A percentile compares a stretch with the other conserved stretches of the same genome.
phyloP scores from a whole-genome alignment of 139 green algal genomes.

The Coccomyxa sp. region DNA sequence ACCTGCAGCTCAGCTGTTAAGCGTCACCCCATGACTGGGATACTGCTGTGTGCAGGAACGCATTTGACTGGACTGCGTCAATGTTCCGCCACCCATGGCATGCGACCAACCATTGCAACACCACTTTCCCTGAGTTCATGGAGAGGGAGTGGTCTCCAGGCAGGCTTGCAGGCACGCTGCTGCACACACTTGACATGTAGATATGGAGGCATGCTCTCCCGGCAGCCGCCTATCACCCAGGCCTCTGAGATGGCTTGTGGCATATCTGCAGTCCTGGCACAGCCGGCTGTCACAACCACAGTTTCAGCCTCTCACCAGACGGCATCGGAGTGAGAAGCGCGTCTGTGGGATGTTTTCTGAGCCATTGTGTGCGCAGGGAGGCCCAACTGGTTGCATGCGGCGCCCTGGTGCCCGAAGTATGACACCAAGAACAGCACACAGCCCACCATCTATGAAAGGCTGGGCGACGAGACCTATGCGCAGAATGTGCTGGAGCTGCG shows the following conservation, averaged over 20 bases:
- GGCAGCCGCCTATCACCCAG: too few relatives aligned
- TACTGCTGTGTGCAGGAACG: neutral
- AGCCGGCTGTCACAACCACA: too few relatives aligned
- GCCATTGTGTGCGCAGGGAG: neutral
- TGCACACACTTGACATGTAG: too few relatives aligned
- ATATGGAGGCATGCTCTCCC: too few relatives aligned
- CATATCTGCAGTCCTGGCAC: too few relatives aligned
- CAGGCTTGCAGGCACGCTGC: neutral
- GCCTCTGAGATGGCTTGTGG: too few relatives aligned
- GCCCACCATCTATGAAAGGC: neutral
- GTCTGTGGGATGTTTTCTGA: too few relatives aligned
- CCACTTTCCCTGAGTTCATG: neutral
- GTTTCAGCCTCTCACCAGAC: too few relatives aligned
- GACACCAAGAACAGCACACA: neutral
- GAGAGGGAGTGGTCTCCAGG: neutral
- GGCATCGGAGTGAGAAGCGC: too few relatives aligned
- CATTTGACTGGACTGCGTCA: neutral
- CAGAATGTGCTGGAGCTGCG: neutral
- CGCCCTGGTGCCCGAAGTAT: conserved; percentile 1
- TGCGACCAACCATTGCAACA: neutral
- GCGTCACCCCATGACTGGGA: neutral
- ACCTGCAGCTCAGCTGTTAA: neutral
- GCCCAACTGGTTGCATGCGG: neutral
- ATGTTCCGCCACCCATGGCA: neutral
- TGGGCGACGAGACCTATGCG: neutral